A percentile compares a stretch with the other conserved stretches of the same genome.
phyloP scores from a whole-genome alignment of 371 early-diverging fungal species.

The Hamiltosporidium tvaerminnensis region DNA sequence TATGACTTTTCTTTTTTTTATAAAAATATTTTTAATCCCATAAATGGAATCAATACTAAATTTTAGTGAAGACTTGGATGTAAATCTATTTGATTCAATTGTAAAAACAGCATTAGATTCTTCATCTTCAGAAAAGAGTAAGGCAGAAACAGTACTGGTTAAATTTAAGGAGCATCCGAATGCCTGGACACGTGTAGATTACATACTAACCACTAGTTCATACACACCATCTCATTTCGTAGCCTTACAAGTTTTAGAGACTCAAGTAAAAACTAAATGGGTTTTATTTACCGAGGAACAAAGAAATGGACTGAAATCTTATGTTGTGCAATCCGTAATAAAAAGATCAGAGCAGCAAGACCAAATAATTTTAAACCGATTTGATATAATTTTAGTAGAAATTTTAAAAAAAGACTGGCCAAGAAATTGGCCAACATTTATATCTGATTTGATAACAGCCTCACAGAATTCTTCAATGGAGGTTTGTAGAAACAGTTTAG shows the following conservation, averaged over 20 bases:
- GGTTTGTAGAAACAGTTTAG: constrained; percentile 93
- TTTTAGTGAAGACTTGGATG: not conserved
- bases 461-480: constrained; percentile 66
- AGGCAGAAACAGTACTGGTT: constrained; percentile 41
- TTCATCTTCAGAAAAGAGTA: constrained; percentile 10
- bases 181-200: constrained; percentile 37
- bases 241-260: constrained; percentile 49
- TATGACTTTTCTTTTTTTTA: too few species aligned
- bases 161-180: constrained; percentile 46
- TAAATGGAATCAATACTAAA: too few species aligned
- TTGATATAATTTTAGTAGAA: constrained; percentile 54
- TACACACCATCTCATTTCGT: constrained; percentile 35
- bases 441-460: constrained; percentile 83
- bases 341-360: constrained; percentile 15
- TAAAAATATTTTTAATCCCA: too few species aligned
- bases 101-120: not conserved
- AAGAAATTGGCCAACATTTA: constrained; percentile 90
- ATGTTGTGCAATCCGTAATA: not conserved
- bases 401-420: constrained; percentile 99
- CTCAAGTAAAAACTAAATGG: constrained; percentile 46
- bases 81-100: constrained; percentile 1
- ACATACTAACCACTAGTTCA: constrained; percentile 41
- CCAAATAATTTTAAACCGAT: constrained; percentile 37
- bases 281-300: constrained; percentile 38
- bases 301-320: constrained; percentile 39